phyloP scores from a whole-genome alignment of 2,329 filamentous ascomycete genomes.

The Basipetospora sp. region DNA sequence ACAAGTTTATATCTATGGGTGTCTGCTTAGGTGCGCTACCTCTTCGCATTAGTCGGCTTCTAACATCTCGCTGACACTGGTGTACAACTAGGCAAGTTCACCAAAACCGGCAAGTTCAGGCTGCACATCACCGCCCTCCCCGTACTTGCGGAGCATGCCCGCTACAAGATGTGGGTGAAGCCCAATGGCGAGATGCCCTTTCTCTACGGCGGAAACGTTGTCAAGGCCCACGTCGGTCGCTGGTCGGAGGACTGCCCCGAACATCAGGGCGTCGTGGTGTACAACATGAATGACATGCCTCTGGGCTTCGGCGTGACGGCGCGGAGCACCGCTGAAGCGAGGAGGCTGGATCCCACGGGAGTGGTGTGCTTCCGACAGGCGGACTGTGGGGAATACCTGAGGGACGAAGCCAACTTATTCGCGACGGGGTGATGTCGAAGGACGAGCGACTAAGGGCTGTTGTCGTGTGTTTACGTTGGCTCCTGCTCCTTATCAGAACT shows the following conservation, averaged over 20 bases:
- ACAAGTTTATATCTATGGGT: conserved; percentile 72
- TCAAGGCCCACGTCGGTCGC: conserved; percentile 56
- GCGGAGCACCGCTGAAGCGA: conserved; percentile 69
- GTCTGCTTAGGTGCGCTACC: conserved; percentile 58
- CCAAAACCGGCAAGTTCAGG: conserved; percentile 89
- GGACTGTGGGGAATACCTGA: conserved; percentile 85
- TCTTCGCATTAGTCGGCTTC: no score
- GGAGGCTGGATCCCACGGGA: conserved; percentile 76
- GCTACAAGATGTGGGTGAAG: conserved; percentile 96
- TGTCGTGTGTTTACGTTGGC: no score
- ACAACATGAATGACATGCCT: conserved; percentile 86
- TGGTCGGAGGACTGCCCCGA: conserved; percentile 88
- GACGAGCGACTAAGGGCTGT: no score
- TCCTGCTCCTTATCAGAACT: no score
- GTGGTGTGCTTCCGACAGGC: conserved; percentile 83
- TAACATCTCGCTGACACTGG: background rate
- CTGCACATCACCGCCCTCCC: conserved; percentile 82
- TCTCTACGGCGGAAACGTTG: conserved; percentile 80
- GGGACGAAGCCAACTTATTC: conserved; percentile 60
- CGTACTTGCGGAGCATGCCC: conserved; percentile 75
- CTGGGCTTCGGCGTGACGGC: conserved; percentile 85
- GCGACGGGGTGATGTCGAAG: conserved; percentile 31
- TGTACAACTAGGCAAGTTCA: conserved; percentile 57
- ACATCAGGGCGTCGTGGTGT: conserved; percentile 80
- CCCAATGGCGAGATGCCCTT: conserved; percentile 95